A percentile compares a stretch with the other conserved stretches of the same genome.
Conservation (phyloP, 2,329 filamentous ascomycete species). For the Neoascochyta sp. region DNA sequence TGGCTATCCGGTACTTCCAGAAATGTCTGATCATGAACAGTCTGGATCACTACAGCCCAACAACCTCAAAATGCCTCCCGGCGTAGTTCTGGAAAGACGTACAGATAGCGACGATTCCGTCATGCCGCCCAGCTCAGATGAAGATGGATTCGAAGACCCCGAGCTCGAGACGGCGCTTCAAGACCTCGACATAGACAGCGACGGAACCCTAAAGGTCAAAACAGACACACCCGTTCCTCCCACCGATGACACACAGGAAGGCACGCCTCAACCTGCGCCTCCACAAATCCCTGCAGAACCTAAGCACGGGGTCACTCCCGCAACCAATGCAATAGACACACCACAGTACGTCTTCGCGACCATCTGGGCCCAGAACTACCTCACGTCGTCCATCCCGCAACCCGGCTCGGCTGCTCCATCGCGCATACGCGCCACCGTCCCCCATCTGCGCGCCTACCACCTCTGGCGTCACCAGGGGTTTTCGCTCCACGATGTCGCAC, state of each 20-base stretch:
- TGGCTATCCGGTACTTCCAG: conserved; percentile 16
- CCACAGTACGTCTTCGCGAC: conserved; percentile 24
- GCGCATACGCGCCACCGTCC: conserved; percentile 28
- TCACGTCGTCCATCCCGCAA: conserved; percentile 27
- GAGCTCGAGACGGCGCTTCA: conserved; percentile 24
- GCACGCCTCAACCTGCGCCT: too few species aligned
- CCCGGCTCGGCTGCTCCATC: conserved; percentile 12
- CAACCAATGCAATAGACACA: conserved; percentile 6
- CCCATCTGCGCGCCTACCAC: conserved; percentile 33
- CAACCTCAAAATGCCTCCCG: too few species aligned
- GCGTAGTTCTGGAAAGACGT: too few species aligned
- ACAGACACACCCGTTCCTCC: neutral
- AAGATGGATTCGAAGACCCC: conserved; percentile 23
- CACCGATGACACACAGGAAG: neutral
- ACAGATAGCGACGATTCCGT: conserved; percentile 1
- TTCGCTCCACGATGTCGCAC: conserved; percentile 18
- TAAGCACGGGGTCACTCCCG: too few species aligned
- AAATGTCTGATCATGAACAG: too few species aligned
- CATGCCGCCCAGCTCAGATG: conserved; percentile 5
- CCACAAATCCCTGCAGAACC: too few species aligned
- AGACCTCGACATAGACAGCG: conserved; percentile 11
- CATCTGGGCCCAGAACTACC: conserved; percentile 28
- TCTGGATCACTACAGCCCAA: too few species aligned
- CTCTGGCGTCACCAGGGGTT: conserved; percentile 32
- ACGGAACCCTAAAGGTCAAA: conserved; percentile 1